Percentiles rank a stretch among this genome's conserved stretches.
These are phyloP conservation scores for Penicillium sp. DNA, from an alignment of 2,329 filamentous ascomycete species.

Conservation along the genomic window DNA sequence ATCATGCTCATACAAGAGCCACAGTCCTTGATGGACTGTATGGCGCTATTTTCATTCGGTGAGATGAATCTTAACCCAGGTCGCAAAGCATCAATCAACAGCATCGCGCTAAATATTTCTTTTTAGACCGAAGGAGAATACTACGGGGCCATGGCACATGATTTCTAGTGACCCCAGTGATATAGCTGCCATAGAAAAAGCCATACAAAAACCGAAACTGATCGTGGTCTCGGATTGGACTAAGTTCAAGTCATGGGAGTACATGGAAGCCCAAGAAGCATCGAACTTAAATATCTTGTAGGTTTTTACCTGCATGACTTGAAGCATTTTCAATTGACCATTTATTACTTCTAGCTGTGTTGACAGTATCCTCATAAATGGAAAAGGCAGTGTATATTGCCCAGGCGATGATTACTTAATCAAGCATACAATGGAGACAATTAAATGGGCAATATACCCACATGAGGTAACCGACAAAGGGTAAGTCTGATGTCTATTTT, in stretches of 20 bases:
- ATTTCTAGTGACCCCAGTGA: conserved; percentile 43
- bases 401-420: conserved; percentile 43
- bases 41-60: conserved; percentile 51
- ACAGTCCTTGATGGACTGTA: conserved; percentile 59
- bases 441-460: conserved; percentile 21
- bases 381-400: conserved; percentile 42
- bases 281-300: conserved; percentile 20
- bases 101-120: conserved; percentile 22
- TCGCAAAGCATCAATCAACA: conserved; percentile 38
- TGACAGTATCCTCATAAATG: conserved; percentile 5
- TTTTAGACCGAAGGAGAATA: conserved; percentile 24
- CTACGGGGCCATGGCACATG: conserved; percentile 46
- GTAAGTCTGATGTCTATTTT: conserved; percentile 16
- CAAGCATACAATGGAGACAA: conserved; percentile 20
- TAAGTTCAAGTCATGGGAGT: conserved; percentile 49
- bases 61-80: conserved; percentile 45
- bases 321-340: not conserved
- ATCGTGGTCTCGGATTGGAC: conserved; percentile 56
- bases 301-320: not conserved
- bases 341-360: not conserved
- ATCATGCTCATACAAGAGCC: conserved; percentile 53
- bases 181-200: conserved; percentile 44
- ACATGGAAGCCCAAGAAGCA: conserved; percentile 31
- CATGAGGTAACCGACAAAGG: conserved; percentile 29
- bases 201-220: conserved; percentile 46